phyloP scores from a whole-genome alignment of 2,329 filamentous ascomycete genomes.

The Daldinia eschscholtzii region DNA sequence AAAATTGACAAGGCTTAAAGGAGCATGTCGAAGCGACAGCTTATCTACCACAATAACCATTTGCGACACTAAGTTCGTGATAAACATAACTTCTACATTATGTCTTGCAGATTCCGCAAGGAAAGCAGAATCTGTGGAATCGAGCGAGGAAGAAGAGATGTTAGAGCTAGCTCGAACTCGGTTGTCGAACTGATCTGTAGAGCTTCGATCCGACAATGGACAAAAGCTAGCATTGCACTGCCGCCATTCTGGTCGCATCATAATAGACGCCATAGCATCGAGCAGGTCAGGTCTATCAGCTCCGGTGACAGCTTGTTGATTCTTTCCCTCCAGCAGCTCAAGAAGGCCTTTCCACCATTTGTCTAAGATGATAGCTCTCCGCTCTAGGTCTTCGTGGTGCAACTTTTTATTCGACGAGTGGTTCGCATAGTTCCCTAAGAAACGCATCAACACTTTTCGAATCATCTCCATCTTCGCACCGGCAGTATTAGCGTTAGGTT shows the following conservation, averaged over 20 bases:
- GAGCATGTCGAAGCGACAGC: slow-evolving; percentile 80
- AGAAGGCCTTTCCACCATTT: slow-evolving; percentile 91
- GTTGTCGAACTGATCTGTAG: slow-evolving; percentile 59
- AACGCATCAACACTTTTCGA: slow-evolving; percentile 78
- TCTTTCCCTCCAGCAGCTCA: slow-evolving; percentile 79
- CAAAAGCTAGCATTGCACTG: slow-evolving; percentile 76
- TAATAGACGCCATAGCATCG: slow-evolving; percentile 82
- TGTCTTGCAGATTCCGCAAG: slow-evolving; percentile 80
- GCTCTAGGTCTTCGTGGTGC: slow-evolving; percentile 84
- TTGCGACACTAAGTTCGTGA: slow-evolving; percentile 83
- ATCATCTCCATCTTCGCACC: slow-evolving; percentile 81
- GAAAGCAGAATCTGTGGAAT: slow-evolving; percentile 63
- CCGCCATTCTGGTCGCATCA: slow-evolving; percentile 91
- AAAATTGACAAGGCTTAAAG: slow-evolving; percentile 80
- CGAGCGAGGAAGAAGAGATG: slow-evolving; percentile 75
- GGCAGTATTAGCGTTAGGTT: slow-evolving; percentile 67
- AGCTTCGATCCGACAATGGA: slow-evolving; percentile 69
- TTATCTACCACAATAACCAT: slow-evolving; percentile 90
- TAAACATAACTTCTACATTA: slow-evolving; percentile 89
- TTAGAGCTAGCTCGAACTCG: slow-evolving; percentile 65
- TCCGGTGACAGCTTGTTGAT: slow-evolving; percentile 78
- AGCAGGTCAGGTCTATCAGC: slow-evolving; percentile 86
- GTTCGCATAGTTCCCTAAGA: slow-evolving; percentile 76
- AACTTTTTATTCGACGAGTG: slow-evolving; percentile 75
- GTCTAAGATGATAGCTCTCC: slow-evolving; percentile 82